Conservation (phyloP, 495 filamentous ascomycete species). For the Mytilinidion resinicola region DNA sequence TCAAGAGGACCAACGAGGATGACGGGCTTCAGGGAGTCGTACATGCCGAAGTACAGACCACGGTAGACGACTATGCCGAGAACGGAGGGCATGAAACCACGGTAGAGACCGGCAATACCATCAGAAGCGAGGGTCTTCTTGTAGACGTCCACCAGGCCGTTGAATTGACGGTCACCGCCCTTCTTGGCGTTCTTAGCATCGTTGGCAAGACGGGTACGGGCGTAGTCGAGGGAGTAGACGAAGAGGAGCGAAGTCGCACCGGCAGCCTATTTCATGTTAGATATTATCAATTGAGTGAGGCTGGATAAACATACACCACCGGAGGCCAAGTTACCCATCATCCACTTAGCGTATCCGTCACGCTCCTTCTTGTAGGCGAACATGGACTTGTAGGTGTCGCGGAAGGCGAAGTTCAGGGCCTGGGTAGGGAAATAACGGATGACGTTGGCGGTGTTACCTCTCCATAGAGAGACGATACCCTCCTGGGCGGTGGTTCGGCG, state of each 20-base stretch:
- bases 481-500: slow-evolving; percentile 75
- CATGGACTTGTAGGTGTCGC: slow-evolving; percentile 99
- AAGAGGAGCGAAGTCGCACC: slow-evolving; percentile 99
- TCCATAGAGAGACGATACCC: slow-evolving; percentile 83
- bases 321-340: slow-evolving; percentile 98
- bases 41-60: slow-evolving; percentile 99
- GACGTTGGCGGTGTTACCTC: slow-evolving; percentile 99
- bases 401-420: slow-evolving; percentile 99
- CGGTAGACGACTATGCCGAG: slow-evolving; percentile 99
- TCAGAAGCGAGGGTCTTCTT: slow-evolving; percentile 98
- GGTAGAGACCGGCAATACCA: slow-evolving; percentile 98
- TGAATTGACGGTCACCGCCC: slow-evolving; percentile 98
- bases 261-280: slow-evolving; percentile 61
- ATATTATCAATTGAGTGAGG: slow-evolving; percentile 3
- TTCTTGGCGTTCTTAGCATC: slow-evolving; percentile 96
- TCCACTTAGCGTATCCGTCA: slow-evolving; percentile 98
- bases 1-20: slow-evolving; percentile 84
- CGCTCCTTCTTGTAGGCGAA: slow-evolving; percentile 99
- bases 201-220: slow-evolving; percentile 99
- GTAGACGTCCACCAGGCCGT: slow-evolving; percentile 98
- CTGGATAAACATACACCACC: slow-evolving; percentile 77
- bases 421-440: slow-evolving; percentile 99
- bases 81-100: slow-evolving; percentile 99
- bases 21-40: slow-evolving; percentile 99
- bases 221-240: slow-evolving; percentile 99